Evolutionary conservation across 768 basidiomycete genomes (phyloP).

Genomic region (Piloderma croceum): DNA sequence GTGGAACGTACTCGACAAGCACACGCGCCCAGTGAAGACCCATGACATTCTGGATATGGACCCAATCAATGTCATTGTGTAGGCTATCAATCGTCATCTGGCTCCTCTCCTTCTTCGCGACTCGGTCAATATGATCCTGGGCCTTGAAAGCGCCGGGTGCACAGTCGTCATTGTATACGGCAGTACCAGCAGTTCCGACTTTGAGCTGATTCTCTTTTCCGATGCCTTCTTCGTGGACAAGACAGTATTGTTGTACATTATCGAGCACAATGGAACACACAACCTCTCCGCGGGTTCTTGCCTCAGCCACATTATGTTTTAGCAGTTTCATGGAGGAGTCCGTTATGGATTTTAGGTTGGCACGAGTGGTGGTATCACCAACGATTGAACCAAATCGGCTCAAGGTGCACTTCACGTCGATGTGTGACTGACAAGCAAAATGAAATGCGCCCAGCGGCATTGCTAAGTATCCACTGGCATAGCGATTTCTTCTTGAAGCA

Average conservation of each 20-base stretch:
- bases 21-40: slow-evolving; percentile 19
- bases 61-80: slow-evolving; percentile 13
- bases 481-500: too few species aligned
- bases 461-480: slow-evolving; percentile 19
- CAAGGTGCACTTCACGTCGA: slow-evolving; percentile 18
- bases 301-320: background rate
- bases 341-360: slow-evolving; percentile 14
- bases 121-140: slow-evolving; percentile 5
- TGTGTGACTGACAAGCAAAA: slow-evolving; percentile 17
- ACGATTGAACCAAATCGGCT: slow-evolving; percentile 16
- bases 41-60: slow-evolving; percentile 11
- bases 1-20: slow-evolving; percentile 17
- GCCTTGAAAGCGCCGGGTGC: slow-evolving; percentile 11
- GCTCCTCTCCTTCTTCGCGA: slow-evolving; percentile 12
- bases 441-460: slow-evolving; percentile 18
- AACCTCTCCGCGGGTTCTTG: background rate
- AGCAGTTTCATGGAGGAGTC: slow-evolving; percentile 6
- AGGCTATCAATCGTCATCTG: slow-evolving; percentile 15
- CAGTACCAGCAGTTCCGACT: slow-evolving; percentile 20
- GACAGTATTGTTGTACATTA: slow-evolving; percentile 16
- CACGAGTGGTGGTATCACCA: slow-evolving; percentile 12
- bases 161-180: slow-evolving; percentile 11
- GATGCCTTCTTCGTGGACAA: slow-evolving; percentile 15
- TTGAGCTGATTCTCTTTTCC: slow-evolving; percentile 15
- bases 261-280: slow-evolving; percentile 3